These are phyloP conservation scores for Microdochium paspali DNA, from an alignment of 2,329 filamentous ascomycete species.

Conservation along the genomic window DNA sequence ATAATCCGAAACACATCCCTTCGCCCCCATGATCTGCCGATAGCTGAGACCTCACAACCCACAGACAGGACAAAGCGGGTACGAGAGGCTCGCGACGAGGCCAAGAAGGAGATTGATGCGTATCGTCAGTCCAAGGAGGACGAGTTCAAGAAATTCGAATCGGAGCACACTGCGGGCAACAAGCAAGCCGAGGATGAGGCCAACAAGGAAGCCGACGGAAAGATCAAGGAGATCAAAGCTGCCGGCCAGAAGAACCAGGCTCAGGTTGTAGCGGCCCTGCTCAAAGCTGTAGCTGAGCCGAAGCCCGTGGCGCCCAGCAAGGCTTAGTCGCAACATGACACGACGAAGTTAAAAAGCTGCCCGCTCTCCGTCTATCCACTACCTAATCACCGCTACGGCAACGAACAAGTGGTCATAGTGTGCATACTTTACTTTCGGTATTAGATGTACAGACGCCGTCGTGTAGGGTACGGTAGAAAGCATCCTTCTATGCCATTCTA, in stretches of 20 bases:
- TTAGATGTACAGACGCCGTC: no score
- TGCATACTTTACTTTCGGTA: no score
- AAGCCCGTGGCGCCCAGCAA: constrained; percentile 50
- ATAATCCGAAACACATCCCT: not conserved
- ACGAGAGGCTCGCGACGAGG: constrained; percentile 91
- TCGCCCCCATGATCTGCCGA: constrained; percentile 3
- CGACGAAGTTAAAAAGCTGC: no score
- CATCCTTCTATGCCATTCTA: no score
- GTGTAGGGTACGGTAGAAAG: no score
- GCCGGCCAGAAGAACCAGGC: constrained; percentile 72
- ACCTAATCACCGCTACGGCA: no score
- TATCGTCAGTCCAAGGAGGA: constrained; percentile 85
- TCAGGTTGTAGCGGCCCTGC: constrained; percentile 73
- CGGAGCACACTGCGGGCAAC: constrained; percentile 90
- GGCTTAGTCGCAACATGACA: no score
- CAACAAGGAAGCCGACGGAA: constrained; percentile 67
- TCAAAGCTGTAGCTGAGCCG: constrained; percentile 77
- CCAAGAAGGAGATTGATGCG: constrained; percentile 94
- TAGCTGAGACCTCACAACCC: constrained; percentile 27
- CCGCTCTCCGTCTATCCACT: no score
- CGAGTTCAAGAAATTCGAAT: constrained; percentile 91
- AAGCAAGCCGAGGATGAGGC: constrained; percentile 68
- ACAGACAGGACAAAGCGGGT: constrained; percentile 86
- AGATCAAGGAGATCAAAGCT: constrained; percentile 74
- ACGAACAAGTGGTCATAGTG: no score